These are phyloP conservation scores for Fermentozyma sake DNA, from an alignment of 1,139 yeast species.

Conservation along the genomic window DNA sequence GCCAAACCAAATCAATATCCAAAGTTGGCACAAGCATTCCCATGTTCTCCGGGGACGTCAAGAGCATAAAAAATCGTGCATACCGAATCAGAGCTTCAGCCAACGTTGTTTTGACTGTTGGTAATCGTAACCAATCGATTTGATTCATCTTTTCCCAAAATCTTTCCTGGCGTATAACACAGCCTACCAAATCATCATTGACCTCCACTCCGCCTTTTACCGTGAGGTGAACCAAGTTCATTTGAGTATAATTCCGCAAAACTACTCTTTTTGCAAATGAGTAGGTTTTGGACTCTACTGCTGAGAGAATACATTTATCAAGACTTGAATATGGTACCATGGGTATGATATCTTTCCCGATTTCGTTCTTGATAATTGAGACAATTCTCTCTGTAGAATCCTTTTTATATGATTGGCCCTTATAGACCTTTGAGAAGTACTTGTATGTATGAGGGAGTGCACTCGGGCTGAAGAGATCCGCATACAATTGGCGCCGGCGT, in stretches of 20 bases:
- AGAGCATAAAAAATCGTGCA: constrained; percentile 19
- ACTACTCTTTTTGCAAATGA: constrained; percentile 3
- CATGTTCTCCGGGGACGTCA: constrained; percentile 9
- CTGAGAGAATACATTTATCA: too few relatives aligned
- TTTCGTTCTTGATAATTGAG: too few relatives aligned
- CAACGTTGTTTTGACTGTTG: constrained; percentile 15
- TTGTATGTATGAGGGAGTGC: constrained; percentile 13
- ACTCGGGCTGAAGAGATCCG: constrained; percentile 11
- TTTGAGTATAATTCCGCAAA: constrained; percentile 13
- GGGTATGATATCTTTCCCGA: too few relatives aligned
- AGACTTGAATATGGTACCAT: too few relatives aligned
- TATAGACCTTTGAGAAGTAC: constrained; percentile 9
- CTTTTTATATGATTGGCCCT: too few relatives aligned
- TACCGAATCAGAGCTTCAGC: constrained; percentile 21
- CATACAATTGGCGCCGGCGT: constrained; percentile 18
- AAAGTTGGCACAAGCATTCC: constrained; percentile 33
- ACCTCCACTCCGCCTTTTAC: constrained; percentile 12
- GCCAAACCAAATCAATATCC: constrained; percentile 40
- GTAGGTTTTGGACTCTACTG: too few relatives aligned
- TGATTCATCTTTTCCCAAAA: constrained; percentile 28
- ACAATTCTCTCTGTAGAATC: too few relatives aligned
- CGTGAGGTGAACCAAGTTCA: constrained; percentile 19
- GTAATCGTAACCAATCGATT: constrained; percentile 26
- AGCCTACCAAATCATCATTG: constrained; percentile 28
- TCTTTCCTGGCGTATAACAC: constrained; percentile 27